These are phyloP conservation scores for Nemania sp. DNA, from an alignment of 2,329 filamentous ascomycete genomes.

Conservation along the genomic window DNA sequence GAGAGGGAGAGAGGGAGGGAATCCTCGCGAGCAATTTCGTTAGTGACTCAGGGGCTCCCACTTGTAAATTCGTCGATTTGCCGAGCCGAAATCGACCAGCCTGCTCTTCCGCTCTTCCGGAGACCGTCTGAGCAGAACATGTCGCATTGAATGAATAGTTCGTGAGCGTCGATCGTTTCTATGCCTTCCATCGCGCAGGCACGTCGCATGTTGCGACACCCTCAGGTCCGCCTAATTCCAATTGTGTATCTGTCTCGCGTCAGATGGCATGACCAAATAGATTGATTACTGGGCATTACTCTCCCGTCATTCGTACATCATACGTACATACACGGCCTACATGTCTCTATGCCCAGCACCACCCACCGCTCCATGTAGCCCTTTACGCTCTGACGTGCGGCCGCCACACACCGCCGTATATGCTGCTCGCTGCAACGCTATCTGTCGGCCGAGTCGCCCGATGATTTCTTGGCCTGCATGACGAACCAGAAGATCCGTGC, in stretches of 20 bases:
- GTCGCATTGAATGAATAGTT: not conserved
- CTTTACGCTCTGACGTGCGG: conserved; percentile 2
- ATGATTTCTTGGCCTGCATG: conserved; percentile 19
- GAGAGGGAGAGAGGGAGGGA: no score
- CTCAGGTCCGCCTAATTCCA: not conserved
- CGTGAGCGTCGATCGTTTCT: not conserved
- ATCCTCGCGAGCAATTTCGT: no score
- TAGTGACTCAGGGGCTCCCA: no score
- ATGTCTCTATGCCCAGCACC: not conserved
- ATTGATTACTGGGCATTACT: not conserved
- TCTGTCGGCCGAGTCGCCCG: conserved; percentile 8
- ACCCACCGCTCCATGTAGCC: conserved; percentile 5
- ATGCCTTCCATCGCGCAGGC: not conserved
- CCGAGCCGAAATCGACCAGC: no score
- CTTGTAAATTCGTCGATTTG: no score
- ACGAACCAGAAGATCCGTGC: conserved; percentile 2
- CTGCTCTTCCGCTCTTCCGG: no score
- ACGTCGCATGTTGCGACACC: not conserved
- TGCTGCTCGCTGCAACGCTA: not conserved
- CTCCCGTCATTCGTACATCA: not conserved
- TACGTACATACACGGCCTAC: not conserved
- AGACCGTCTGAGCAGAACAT: no score
- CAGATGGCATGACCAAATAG: not conserved
- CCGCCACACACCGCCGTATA: not conserved
- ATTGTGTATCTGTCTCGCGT: not conserved